phyloP scores from a whole-genome alignment of 768 basidiomycete genomes.

The Chlorophyllum brunneum region DNA sequence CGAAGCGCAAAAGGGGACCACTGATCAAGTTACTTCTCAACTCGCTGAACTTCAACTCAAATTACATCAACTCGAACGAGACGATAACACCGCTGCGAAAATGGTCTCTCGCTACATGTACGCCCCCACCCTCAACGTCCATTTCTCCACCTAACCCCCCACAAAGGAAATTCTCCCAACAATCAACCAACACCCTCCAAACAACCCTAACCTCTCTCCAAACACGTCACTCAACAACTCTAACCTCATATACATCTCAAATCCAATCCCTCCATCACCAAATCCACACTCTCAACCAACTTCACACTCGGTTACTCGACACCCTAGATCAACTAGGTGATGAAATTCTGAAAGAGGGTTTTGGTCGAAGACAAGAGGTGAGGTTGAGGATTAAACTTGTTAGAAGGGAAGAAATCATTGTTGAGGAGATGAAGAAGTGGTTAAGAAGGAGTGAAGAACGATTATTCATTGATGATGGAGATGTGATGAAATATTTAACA shows the following conservation, averaged over 20 bases:
- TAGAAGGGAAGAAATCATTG: conserved; percentile 58
- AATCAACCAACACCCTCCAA: conserved; percentile 64
- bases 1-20: conserved; percentile 41
- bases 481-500: conserved; percentile 14
- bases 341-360: conserved; percentile 66
- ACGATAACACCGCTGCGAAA: conserved; percentile 74
- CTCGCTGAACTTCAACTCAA: conserved; percentile 45
- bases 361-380: conserved; percentile 71
- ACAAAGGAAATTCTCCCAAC: conserved; percentile 78
- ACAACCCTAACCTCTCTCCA: conserved; percentile 54
- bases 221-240: conserved; percentile 57
- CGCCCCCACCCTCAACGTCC: conserved; percentile 20
- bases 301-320: conserved; percentile 45
- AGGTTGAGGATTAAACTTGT: conserved; percentile 58
- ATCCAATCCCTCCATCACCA: conserved; percentile 37
- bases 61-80: conserved; percentile 51
- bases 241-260: conserved; percentile 32
- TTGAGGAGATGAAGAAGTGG: conserved; percentile 55
- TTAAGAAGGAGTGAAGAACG: conserved; percentile 46
- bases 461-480: conserved; percentile 7
- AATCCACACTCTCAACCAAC: conserved; percentile 37
- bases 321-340: conserved; percentile 69
- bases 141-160: background rate
- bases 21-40: conserved; percentile 39
- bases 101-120: conserved; percentile 88